These are phyloP conservation scores for Fagus sylvatica DNA, from an alignment of 306 rosid genomes.

Conservation along the genomic window DNA sequence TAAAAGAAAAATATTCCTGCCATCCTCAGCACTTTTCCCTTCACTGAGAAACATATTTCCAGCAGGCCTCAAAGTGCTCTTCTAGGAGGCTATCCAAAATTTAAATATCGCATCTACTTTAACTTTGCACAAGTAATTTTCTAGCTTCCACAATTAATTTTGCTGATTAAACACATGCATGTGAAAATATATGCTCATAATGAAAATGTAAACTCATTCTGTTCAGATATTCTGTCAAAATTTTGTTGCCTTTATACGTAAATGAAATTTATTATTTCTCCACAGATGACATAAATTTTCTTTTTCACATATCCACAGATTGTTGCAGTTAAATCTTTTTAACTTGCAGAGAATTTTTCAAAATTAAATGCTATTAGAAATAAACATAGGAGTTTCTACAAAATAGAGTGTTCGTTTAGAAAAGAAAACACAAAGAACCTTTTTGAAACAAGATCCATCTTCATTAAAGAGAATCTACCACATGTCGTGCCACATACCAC, in stretches of 20 bases:
- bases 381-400: not conserved
- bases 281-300: no score
- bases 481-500: conserved; percentile 5
- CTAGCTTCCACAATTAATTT: no score
- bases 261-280: no score
- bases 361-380: not conserved
- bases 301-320: no score
- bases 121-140: not conserved
- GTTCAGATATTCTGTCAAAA: no score
- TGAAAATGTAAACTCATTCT: no score
- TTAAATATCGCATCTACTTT: not conserved
- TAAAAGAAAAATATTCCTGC: not conserved
- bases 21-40: no score
- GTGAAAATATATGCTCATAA: no score
- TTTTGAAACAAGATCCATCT: not conserved
- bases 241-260: no score
- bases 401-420: not conserved
- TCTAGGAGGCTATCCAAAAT: not conserved
- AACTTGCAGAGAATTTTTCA: not conserved
- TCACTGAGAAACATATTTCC: not conserved
- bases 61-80: not conserved
- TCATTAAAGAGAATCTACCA: conserved; percentile 4
- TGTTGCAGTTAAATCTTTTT: no score
- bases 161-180: no score
- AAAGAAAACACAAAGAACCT: not conserved